These are phyloP conservation scores for Colletotrichum spinosum DNA, from an alignment of 2,329 filamentous ascomycete species.

Conservation along the genomic window DNA sequence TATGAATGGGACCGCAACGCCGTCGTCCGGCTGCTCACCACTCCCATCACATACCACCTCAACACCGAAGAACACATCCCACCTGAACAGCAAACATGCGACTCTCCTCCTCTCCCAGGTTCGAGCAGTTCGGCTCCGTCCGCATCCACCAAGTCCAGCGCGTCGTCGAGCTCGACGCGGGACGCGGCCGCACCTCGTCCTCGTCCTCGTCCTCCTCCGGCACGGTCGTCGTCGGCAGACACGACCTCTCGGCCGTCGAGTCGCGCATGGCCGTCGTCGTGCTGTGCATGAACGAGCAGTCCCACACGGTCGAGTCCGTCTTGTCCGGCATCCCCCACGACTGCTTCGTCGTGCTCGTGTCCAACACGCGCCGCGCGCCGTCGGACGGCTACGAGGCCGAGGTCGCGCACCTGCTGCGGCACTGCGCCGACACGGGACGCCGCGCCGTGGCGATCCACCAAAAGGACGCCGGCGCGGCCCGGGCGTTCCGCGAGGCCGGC, in stretches of 20 bases:
- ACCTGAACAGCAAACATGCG: not conserved
- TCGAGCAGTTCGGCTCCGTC: slow-evolving; percentile 23
- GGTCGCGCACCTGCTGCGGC: not conserved
- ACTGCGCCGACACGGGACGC: slow-evolving; percentile 3
- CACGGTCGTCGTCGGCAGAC: not conserved
- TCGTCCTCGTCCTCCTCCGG: not conserved
- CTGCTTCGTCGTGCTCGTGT: slow-evolving; percentile 21
- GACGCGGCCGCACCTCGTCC: slow-evolving; percentile 2
- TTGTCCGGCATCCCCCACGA: slow-evolving; percentile 28
- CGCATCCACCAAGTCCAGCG: slow-evolving; percentile 13
- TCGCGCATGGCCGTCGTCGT: slow-evolving; percentile 24
- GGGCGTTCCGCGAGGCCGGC: not conserved
- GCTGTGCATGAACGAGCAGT: slow-evolving; percentile 24
- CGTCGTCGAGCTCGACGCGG: slow-evolving; percentile 21
- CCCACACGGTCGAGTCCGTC: slow-evolving; percentile 12
- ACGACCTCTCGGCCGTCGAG: slow-evolving; percentile 1
- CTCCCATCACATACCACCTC: too few relatives aligned
- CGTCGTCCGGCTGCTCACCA: too few relatives aligned
- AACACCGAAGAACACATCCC: too few relatives aligned
- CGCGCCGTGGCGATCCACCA: slow-evolving; percentile 26
- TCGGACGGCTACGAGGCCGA: slow-evolving; percentile 12
- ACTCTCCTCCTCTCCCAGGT: not conserved
- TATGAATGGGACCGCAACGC: too few relatives aligned
- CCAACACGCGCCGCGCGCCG: slow-evolving; percentile 6
- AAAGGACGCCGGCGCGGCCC: slow-evolving; percentile 11